Evolutionary conservation across 2,329 filamentous ascomycete species (phyloP), one percentile per base, ranked within the genome.

Genomic region (Stagonosporopsis chrysanthemi): DNA sequence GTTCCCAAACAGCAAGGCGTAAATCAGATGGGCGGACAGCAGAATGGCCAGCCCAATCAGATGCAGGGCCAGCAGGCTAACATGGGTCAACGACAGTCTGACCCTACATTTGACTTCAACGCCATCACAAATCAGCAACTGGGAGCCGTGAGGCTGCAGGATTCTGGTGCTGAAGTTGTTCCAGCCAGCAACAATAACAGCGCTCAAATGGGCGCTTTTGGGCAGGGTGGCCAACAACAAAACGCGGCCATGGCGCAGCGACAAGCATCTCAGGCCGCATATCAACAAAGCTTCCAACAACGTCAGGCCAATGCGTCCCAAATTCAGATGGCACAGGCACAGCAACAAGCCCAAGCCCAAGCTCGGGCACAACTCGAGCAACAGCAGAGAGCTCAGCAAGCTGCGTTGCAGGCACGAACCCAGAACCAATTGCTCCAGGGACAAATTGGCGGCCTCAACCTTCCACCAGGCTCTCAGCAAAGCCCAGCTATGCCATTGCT

Each of bases 121-220:
- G 83, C 85, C 40, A 81, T 87, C 36, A 79, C 85, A 54, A 83
- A 82, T 26, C 85, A 87, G 64, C 86, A 88, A 72, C 82, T 82
- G 38, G 85, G 86, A 61, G 85, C 84, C n/a, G 73, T 87, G 62
- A 83, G 85, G 49, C 82, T 82, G 15, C 84, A 86, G 65, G 83
- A 87, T 71, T 83, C 83, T 45, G 86, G 86, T 8, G 84, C 86
- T 60, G 77, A 84, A 39, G 86, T 88, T n/a, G 86, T 88, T 3
- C 86, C 86, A 9, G 86, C 85, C 6, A 88, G 84, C 71, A 85
- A 83, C 65, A 83, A 83, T 49, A 82, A 76, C 22, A 73, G 73
- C 6, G 59, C 58, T 22, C 75, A 76, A 41, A 76, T 78, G 73
- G 66, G 72, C 28, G 73, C 65, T 14, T 78, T 75, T 41, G 41